Base-by-base conservation (phyloP, 2,329 filamentous ascomycete species). In the Pseudovirgaria hyperparasitica region DNA sequence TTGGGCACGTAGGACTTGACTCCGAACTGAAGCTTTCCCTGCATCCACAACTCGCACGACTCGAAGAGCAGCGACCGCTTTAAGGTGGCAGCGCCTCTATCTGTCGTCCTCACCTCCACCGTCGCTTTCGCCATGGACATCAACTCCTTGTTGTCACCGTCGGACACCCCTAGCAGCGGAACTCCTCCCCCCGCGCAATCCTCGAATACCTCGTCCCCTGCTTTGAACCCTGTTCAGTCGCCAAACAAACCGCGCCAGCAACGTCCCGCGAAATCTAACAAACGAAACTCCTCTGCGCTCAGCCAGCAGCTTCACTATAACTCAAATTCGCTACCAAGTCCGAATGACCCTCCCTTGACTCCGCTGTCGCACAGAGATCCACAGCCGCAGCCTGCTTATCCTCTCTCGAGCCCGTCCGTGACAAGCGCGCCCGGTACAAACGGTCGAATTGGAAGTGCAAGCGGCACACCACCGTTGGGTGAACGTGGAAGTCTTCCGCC, bases 101-200 rank as follows among this genome's bases (percentile, higher is more conserved):
- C n/a, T n/a, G n/a, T n/a, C n/a, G n/a, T 20, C 19, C 9, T 11
- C 19, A 20, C 19, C 19, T 9, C 19, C 19, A 20, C 19, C 19
- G 16, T 20, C 11, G 18, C 13, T n/a, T 14, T 14, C 23, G 20
- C 24, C 22, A 64, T 65, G 61, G 56, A 65, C 39, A 65, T 64
- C 52, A 60, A 60, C 41, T 58, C 57, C 24, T 48, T 65, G 27
- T 42, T 65, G 27, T 63, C 59, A 42, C 60, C 61, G 20, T 57
- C 59, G 35, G 57, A 62, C 31, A 55, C 55, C 39, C 46, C 57
- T 27, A 44, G 50, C 22, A 39, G 38, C 32, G 52, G 54, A 23
- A 48, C 52, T 14, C 43, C 49, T 24, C 48, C 46, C 20, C 43
- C 47, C 19, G 22, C 24, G 16, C 14, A 13, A 17, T 17, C 24